Conservation (phyloP, 768 basidiomycete genomes). For the Podaxis mareebaensis region DNA sequence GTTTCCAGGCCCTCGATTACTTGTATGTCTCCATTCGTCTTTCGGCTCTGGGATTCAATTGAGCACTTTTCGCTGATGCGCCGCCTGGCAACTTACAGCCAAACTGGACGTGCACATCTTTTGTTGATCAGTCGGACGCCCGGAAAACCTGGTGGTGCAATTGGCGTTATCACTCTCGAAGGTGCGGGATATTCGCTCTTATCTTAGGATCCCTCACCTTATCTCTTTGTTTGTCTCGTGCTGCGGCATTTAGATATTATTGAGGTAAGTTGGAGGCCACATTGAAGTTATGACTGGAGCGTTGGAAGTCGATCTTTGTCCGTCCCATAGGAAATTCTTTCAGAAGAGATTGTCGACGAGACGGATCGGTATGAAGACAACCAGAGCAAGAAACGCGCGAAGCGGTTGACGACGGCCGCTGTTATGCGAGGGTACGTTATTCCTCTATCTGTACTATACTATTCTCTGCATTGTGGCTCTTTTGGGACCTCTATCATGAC, state of each 20-base stretch:
- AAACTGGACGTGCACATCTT: constrained; percentile 93
- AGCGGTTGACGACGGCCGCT: constrained; percentile 67
- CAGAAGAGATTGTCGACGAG: constrained; percentile 95
- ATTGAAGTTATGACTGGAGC: background rate
- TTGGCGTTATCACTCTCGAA: constrained; percentile 91
- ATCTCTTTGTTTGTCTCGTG: background rate
- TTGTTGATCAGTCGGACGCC: constrained; percentile 84
- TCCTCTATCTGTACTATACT: background rate
- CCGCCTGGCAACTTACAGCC: constrained; percentile 43
- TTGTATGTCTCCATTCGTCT: constrained; percentile 51
- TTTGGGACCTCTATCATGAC: background rate
- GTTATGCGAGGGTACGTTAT: constrained; percentile 74
- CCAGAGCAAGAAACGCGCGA: constrained; percentile 72
- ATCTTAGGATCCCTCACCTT: background rate
- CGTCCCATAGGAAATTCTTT: constrained; percentile 76
- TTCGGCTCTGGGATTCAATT: background rate
- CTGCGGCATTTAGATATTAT: constrained; percentile 60
- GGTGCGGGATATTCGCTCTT: constrained; percentile 38
- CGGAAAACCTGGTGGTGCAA: constrained; percentile 77
- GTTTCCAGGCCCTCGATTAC: constrained; percentile 93
- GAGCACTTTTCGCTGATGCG: background rate
- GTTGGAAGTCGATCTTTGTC: constrained; percentile 11
- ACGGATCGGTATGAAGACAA: constrained; percentile 92
- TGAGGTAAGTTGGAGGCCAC: constrained; percentile 41
- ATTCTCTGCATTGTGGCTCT: background rate